Base-by-base conservation (phyloP, 495 filamentous ascomycete genomes). In the Melanomma pulvis-pyrius region DNA sequence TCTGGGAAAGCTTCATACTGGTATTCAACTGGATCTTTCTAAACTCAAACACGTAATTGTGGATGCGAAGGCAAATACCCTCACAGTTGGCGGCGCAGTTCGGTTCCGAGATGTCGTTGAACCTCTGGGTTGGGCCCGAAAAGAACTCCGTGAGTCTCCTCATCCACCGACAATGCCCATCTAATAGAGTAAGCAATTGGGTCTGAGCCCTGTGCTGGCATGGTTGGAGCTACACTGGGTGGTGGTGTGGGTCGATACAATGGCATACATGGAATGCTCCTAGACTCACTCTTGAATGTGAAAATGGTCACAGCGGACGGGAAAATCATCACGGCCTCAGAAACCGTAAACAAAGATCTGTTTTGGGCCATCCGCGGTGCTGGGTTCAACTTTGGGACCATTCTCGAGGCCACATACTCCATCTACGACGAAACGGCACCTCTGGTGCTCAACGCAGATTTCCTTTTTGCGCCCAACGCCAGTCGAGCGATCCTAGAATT, bases 221-320 rank as follows among this genome's bases (percentile, higher is more conserved):
- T 53, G 50, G 25, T 53, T 53, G 50, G 50, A n/a, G 28, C 50
- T 26, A 53, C 50, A 25, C 28, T 53, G 2, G 50, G 50, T 26
- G 50, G 50, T 30, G 50, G 50, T n/a, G 50, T 53, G 21, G 25
- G 50, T n/a, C 44, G 5, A 5, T 48, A 48, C 17, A 48, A 48
- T n/a, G 44, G 44, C 6, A 8, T 51, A 25, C 48, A 51, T 19
- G 48, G 48, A 8, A 51, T 51, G 48, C 9, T 22, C 8, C 22
- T 51, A n/a, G n/a, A n/a, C n/a, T n/a, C n/a, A n/a, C n/a, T n/a
- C n/a, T n/a, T n/a, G n/a, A n/a, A n/a, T n/a, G n/a, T n/a, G n/a
- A n/a, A n/a, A n/a, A n/a, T n/a, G n/a, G n/a, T n/a, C n/a, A n/a
- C n/a, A n/a, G n/a, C n/a, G n/a, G n/a, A n/a, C n/a, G 30, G 30